phyloP scores from a whole-genome alignment of 768 basidiomycete genomes.

The Calocybe indica region DNA sequence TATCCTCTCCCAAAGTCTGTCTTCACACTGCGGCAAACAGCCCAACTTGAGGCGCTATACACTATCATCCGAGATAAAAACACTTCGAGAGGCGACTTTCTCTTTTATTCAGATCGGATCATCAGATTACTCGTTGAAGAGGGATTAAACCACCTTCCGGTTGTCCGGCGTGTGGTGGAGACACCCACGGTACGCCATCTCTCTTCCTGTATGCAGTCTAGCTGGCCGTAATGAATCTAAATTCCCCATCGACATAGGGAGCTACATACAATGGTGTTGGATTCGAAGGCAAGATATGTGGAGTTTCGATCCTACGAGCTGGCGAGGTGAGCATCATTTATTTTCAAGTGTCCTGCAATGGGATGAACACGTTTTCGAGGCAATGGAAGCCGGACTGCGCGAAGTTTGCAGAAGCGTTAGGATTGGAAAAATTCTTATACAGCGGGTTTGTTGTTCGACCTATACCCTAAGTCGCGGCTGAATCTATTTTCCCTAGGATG shows the following conservation, averaged over 20 bases:
- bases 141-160: constrained; percentile 83
- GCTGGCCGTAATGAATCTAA: not conserved
- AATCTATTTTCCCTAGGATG: constrained; percentile 52
- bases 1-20: constrained; percentile 69
- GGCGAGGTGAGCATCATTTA: constrained; percentile 62
- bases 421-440: constrained; percentile 97
- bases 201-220: constrained; percentile 1
- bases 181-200: constrained; percentile 68
- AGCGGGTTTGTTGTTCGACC: constrained; percentile 48
- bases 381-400: constrained; percentile 95
- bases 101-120: constrained; percentile 93
- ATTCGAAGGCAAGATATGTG: constrained; percentile 95
- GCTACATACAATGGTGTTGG: constrained; percentile 84
- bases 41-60: constrained; percentile 91
- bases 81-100: constrained; percentile 88
- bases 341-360: not conserved
- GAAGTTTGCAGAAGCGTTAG: constrained; percentile 93
- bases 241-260: constrained; percentile 37
- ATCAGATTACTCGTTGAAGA: constrained; percentile 79
- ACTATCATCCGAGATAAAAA: constrained; percentile 91
- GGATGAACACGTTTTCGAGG: constrained; percentile 35
- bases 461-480: not conserved
- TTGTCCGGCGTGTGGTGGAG: constrained; percentile 65
- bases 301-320: constrained; percentile 90
- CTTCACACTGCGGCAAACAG: constrained; percentile 84